Evolutionary conservation across 345 rosid genomes (phyloP).

Genomic region (Hirschfeldia incana): DNA sequence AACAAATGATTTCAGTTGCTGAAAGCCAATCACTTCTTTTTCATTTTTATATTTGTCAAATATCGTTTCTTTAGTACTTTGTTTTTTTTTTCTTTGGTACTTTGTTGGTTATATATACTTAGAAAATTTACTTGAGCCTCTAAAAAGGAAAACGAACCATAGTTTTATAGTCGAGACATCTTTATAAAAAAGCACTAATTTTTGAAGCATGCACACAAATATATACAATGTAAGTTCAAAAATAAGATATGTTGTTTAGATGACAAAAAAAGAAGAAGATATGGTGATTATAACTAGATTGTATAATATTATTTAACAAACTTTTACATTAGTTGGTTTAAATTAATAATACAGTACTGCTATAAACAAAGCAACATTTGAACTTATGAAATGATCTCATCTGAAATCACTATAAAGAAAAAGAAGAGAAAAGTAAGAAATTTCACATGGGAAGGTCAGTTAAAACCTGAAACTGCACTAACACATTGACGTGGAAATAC

Average conservation of each 20-base stretch:
- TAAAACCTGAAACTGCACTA: conserved; percentile 14
- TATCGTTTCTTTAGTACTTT: too few relatives aligned
- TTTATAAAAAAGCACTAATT: neutral
- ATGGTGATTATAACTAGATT: neutral
- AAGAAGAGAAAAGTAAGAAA: neutral
- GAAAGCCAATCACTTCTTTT: conserved; percentile 32
- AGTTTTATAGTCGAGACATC: neutral
- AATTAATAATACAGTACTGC: neutral
- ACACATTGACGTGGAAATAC: conserved; percentile 23
- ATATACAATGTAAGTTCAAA: neutral
- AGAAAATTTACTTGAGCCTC: neutral
- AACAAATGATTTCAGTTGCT: conserved; percentile 9
- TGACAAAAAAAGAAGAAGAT: neutral
- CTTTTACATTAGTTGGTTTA: neutral
- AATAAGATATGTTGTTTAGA: neutral
- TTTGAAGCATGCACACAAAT: neutral
- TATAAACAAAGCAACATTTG: neutral
- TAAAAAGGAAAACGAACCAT: neutral
- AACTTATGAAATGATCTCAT: neutral
- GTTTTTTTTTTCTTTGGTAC: neutral
- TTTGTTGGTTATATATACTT: conserved; percentile 2
- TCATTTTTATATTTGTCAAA: neutral
- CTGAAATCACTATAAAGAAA: neutral
- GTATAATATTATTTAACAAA: neutral
- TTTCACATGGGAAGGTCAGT: conserved; percentile 26